Evolutionary conservation across 495 filamentous ascomycete genomes (phyloP).

Genomic region (Aspergillus conjunctus): DNA sequence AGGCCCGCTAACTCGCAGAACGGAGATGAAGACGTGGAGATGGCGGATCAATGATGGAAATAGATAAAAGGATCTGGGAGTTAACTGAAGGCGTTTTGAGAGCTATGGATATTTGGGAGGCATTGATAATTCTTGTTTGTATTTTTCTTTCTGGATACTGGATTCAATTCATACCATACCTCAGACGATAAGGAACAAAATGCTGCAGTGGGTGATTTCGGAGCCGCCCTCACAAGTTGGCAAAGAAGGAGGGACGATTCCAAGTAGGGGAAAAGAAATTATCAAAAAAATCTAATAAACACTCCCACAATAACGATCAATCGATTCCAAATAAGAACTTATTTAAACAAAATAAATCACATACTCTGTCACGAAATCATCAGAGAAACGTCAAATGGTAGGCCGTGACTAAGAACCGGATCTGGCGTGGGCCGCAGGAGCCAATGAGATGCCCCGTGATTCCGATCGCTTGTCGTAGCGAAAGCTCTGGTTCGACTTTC

Average conservation of each 20-base stretch:
- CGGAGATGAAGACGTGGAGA: constrained; percentile 46
- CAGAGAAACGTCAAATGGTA: constrained; percentile 6
- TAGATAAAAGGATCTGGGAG: constrained; percentile 34
- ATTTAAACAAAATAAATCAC: neutral
- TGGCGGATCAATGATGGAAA: constrained; percentile 35
- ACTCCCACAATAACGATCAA: neutral
- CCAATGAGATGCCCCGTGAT: constrained; percentile 51
- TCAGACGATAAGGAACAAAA: neutral
- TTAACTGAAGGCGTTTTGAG: constrained; percentile 25
- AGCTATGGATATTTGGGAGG: constrained; percentile 5
- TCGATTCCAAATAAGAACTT: neutral
- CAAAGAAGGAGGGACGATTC: neutral
- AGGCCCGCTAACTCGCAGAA: constrained; percentile 32
- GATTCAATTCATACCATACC: neutral
- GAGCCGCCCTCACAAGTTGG: neutral
- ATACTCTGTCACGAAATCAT: neutral
- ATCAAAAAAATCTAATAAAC: neutral
- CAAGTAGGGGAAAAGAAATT: neutral
- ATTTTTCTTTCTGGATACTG: neutral
- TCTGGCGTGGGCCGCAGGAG: constrained; percentile 27
- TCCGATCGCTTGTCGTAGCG: constrained; percentile 48
- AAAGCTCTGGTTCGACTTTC: constrained; percentile 50
- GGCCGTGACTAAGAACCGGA: constrained; percentile 14
- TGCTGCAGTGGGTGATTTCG: neutral
- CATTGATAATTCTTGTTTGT: neutral